Percentiles rank a stretch among this genome's conserved stretches.
Conservation (phyloP, 768 basidiomycete species). For the Phanerochaete carnosa region DNA sequence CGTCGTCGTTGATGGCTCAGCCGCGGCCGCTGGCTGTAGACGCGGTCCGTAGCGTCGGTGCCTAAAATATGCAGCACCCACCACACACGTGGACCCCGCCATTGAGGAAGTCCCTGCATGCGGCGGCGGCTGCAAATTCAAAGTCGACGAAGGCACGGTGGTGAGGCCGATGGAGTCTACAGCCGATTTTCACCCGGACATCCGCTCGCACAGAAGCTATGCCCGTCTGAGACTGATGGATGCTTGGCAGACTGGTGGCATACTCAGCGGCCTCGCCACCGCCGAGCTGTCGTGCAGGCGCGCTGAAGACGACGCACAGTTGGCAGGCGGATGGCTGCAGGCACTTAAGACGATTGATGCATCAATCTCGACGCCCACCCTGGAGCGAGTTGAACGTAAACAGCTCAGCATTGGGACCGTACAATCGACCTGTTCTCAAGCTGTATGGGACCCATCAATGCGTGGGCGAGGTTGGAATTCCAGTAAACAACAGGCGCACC, state of each 20-base stretch:
- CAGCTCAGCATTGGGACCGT: not conserved
- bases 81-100: slow-evolving; percentile 8
- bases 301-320: not conserved
- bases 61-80: not conserved
- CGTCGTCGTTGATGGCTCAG: slow-evolving; percentile 5
- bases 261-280: not conserved
- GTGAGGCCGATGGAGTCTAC: not conserved
- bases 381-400: not conserved
- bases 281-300: not conserved
- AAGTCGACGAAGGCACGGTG: slow-evolving; percentile 5
- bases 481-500: slow-evolving; percentile 5
- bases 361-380: not conserved
- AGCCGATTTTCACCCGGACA: slow-evolving; percentile 12
- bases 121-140: slow-evolving; percentile 4
- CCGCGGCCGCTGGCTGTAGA: not conserved
- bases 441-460: slow-evolving; percentile 6
- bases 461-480: slow-evolving; percentile 5
- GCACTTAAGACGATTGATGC: not conserved
- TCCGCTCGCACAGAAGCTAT: slow-evolving; percentile 5
- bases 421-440: slow-evolving; percentile 1
- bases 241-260: slow-evolving; percentile 3
- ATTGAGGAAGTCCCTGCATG: not conserved
- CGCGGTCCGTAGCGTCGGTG: slow-evolving; percentile 4
- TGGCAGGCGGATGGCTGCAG: not conserved
- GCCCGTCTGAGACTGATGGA: slow-evolving; percentile 11